Evolutionary conservation across 352 stramenopile genomes (phyloP).

Genomic region (Globisporangium okanoganense): DNA sequence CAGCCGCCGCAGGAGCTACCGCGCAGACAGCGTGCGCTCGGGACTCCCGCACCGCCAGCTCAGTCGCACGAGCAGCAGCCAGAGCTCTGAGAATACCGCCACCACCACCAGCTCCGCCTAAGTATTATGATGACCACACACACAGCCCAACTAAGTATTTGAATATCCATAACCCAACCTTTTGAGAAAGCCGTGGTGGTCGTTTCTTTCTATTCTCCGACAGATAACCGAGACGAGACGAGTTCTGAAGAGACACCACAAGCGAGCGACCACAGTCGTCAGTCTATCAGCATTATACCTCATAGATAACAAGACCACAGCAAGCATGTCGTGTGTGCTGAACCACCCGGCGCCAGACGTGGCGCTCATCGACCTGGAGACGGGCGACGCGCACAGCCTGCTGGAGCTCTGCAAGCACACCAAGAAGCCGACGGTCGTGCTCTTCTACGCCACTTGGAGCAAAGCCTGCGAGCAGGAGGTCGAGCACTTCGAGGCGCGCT

Average conservation of each 20-base stretch:
- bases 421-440: constrained; percentile 38
- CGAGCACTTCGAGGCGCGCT: constrained; percentile 53
- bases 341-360: constrained; percentile 49
- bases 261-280: not conserved
- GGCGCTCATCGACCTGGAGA: constrained; percentile 48
- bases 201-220: constrained; percentile 1
- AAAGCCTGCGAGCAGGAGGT: constrained; percentile 45
- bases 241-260: not conserved
- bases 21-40: constrained; percentile 40
- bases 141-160: not conserved
- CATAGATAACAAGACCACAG: not conserved
- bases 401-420: constrained; percentile 28
- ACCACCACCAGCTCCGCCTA: constrained; percentile 15
- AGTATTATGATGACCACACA: not conserved
- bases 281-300: not conserved
- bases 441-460: constrained; percentile 70
- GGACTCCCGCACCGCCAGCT: constrained; percentile 29
- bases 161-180: not conserved
- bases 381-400: constrained; percentile 31
- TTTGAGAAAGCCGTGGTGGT: not conserved
- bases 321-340: constrained; percentile 41
- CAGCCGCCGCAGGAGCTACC: constrained; percentile 44
- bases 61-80: constrained; percentile 19
- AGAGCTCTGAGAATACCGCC: constrained; percentile 20
- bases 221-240: not conserved